Evolutionary conservation across 441 rosid genomes (phyloP).

Genomic region (Jatropha podagrica): DNA sequence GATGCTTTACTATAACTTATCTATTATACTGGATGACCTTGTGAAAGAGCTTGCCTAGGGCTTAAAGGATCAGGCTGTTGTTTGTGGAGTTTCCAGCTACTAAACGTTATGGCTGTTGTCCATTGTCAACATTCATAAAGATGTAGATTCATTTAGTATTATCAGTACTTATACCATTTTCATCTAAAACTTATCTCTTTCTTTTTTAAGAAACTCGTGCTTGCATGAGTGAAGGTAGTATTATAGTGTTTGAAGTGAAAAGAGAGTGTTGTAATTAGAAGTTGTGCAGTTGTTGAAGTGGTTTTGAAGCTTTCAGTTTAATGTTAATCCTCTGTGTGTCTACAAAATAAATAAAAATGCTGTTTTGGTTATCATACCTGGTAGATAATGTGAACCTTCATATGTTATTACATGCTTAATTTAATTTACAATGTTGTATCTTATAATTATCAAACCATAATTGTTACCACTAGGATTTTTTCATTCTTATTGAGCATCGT

Average conservation of each 20-base stretch:
- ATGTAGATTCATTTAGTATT: not conserved
- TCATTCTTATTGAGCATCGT: slow-evolving; percentile 13
- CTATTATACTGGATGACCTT: not conserved
- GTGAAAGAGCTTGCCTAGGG: not conserved
- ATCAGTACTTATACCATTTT: not conserved
- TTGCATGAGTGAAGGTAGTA: not conserved
- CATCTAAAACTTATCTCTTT: no score
- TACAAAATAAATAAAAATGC: not conserved
- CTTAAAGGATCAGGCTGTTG: not conserved
- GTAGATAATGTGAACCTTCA: not conserved
- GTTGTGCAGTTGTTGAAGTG: not conserved
- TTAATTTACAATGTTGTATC: not conserved
- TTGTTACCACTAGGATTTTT: slow-evolving; percentile 5
- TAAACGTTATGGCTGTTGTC: not conserved
- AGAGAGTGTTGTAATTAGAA: not conserved
- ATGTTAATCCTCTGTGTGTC: not conserved
- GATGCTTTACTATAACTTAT: not conserved
- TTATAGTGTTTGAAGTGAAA: not conserved
- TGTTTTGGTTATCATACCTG: not conserved
- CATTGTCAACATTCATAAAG: not conserved
- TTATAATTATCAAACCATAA: not conserved
- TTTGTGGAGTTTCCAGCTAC: not conserved
- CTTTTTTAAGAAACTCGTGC: no score
- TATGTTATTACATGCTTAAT: not conserved
- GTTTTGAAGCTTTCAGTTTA: slow-evolving; percentile 8